Evolutionary conservation across 257 asterid genomes (phyloP).

Genomic region (Fraxinus pennsylvanica): DNA sequence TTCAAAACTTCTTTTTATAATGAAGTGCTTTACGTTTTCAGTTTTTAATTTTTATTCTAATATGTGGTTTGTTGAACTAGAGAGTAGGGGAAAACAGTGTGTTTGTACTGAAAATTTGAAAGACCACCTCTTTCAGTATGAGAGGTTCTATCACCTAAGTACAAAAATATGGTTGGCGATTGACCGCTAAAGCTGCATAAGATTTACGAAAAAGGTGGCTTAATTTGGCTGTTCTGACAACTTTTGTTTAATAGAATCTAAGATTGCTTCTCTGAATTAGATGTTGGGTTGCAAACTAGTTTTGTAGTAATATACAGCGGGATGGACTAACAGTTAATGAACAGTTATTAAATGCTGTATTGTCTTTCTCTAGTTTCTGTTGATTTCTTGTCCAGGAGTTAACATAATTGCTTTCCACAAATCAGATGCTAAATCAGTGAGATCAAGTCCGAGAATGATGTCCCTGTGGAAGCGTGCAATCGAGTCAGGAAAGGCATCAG

Average conservation of each 20-base stretch:
- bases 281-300: not conserved
- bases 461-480: conserved; percentile 72
- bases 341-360: not conserved
- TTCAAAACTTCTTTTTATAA: not conserved
- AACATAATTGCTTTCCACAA: conserved; percentile 12
- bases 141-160: not conserved
- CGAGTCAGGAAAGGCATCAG: conserved; percentile 68
- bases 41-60: no score
- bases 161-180: not conserved
- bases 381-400: conserved; percentile 20
- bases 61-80: no score
- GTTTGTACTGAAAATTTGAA: not conserved
- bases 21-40: no score
- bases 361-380: not conserved
- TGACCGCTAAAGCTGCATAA: not conserved
- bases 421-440: conserved; percentile 33
- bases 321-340: not conserved
- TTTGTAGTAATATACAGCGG: not conserved
- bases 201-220: not conserved
- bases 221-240: not conserved
- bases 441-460: conserved; percentile 74
- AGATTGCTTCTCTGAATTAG: not conserved
- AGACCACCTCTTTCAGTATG: no score
- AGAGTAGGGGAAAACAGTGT: no score
- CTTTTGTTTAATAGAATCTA: not conserved